Percentiles rank a stretch among this genome's conserved stretches.
phyloP scores from a whole-genome alignment of 495 filamentous ascomycete genomes.

The Daldinia bambusicola region DNA sequence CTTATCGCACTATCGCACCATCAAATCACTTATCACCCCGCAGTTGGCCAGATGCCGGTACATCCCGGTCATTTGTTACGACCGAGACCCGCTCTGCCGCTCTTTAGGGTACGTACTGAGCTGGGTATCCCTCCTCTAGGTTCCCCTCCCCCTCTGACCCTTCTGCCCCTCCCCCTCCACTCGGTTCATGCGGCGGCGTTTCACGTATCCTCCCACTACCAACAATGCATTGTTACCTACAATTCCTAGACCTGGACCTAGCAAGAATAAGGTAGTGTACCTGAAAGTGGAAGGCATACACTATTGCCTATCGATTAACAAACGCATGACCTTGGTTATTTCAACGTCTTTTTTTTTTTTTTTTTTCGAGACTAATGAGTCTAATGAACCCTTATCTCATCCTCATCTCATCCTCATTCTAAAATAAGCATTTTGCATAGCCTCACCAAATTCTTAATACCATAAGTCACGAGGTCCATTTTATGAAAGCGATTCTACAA shows the following conservation, averaged over 20 bases:
- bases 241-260: no score
- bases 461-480: background rate
- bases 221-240: slow-evolving; percentile 6
- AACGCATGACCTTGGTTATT: background rate
- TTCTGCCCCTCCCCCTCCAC: background rate
- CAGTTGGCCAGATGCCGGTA: slow-evolving; percentile 18
- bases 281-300: background rate
- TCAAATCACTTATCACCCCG: slow-evolving; percentile 32
- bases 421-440: background rate
- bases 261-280: background rate
- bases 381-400: background rate
- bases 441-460: background rate
- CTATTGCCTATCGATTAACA: background rate
- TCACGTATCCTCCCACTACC: slow-evolving; percentile 1
- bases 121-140: background rate
- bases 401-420: background rate
- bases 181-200: background rate
- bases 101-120: background rate
- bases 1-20: slow-evolving; percentile 27
- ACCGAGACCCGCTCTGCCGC: background rate
- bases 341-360: background rate
- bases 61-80: slow-evolving; percentile 14
- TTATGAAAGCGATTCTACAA: background rate
- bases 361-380: no score
- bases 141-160: background rate